A percentile compares a stretch with the other conserved stretches of the same genome.
Evolutionary conservation across 2,329 filamentous ascomycete species (phyloP).

Genomic region (Phialophora verrucosa): DNA sequence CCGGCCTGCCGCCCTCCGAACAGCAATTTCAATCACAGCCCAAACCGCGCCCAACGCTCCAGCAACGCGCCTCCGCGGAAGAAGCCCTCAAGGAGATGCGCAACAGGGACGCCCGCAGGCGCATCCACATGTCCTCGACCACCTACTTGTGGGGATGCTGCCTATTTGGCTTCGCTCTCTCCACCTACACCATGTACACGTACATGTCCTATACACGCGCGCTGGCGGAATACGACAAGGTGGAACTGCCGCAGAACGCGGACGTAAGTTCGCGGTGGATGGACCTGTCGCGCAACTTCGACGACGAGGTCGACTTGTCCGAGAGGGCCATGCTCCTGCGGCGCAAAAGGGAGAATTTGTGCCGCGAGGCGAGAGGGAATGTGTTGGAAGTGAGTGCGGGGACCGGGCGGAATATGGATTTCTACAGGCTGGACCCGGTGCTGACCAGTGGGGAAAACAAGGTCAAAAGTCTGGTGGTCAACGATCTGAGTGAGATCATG

Average conservation of each 20-base stretch:
- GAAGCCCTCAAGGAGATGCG: constrained; percentile 29
- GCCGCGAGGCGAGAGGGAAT: constrained; percentile 51
- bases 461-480: constrained; percentile 51
- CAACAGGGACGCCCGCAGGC: constrained; percentile 36
- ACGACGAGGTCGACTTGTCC: constrained; percentile 52
- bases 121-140: constrained; percentile 38
- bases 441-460: constrained; percentile 42
- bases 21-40: not conserved
- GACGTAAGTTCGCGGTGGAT: constrained; percentile 57
- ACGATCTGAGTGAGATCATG: constrained; percentile 58
- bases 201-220: constrained; percentile 51
- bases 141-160: constrained; percentile 47
- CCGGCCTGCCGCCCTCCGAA: constrained; percentile 20
- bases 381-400: constrained; percentile 58
- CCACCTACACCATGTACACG: constrained; percentile 52
- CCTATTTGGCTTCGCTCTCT: constrained; percentile 48
- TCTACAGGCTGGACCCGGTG: constrained; percentile 48
- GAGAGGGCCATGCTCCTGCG: constrained; percentile 52
- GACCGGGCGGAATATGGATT: constrained; percentile 56
- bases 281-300: constrained; percentile 50
- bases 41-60: constrained; percentile 12
- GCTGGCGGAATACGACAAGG: constrained; percentile 36
- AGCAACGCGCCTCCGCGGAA: constrained; percentile 28
- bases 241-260: constrained; percentile 37
- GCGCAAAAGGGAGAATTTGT: constrained; percentile 49